These are phyloP conservation scores for Ogataea chonburiensis DNA, from an alignment of 805 yeast species.

Conservation along the genomic window DNA sequence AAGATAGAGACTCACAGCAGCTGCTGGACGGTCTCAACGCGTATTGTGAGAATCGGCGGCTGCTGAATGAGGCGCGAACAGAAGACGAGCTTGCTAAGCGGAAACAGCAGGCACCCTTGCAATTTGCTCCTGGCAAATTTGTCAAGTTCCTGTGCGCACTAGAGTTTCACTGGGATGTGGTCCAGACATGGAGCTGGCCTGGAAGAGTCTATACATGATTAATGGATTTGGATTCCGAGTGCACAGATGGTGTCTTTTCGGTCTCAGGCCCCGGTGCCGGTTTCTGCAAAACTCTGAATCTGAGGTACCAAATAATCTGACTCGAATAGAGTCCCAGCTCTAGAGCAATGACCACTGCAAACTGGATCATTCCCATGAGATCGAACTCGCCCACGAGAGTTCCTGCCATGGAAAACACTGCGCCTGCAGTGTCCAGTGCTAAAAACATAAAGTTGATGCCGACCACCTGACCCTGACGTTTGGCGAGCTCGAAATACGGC, in stretches of 20 bases:
- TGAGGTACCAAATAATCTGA: slow-evolving; percentile 67
- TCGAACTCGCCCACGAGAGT: slow-evolving; percentile 63
- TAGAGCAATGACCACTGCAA: slow-evolving; percentile 67
- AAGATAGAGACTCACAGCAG: slow-evolving; percentile 21
- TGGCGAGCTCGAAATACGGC: slow-evolving; percentile 53
- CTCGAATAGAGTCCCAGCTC: slow-evolving; percentile 77
- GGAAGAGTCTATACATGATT: slow-evolving; percentile 7
- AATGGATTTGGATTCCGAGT: background rate
- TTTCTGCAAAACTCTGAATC: slow-evolving; percentile 35
- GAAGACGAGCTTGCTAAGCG: slow-evolving; percentile 26
- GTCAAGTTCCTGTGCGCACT: slow-evolving; percentile 23
- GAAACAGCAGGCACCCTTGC: slow-evolving; percentile 13
- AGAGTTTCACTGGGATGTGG: slow-evolving; percentile 32
- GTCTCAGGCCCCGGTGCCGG: slow-evolving; percentile 6
- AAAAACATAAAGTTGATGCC: slow-evolving; percentile 84
- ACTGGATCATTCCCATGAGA: slow-evolving; percentile 73
- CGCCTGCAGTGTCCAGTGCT: slow-evolving; percentile 75
- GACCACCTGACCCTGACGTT: slow-evolving; percentile 51
- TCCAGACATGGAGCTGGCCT: slow-evolving; percentile 35
- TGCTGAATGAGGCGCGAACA: slow-evolving; percentile 19
- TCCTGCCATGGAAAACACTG: slow-evolving; percentile 66
- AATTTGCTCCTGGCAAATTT: slow-evolving; percentile 21
- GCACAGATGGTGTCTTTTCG: background rate
- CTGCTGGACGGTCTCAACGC: slow-evolving; percentile 22
- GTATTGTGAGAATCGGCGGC: slow-evolving; percentile 19